Percentiles rank a stretch among this genome's conserved stretches.
phyloP scores from a whole-genome alignment of 306 rosid species.

The Glycine tomentella region DNA sequence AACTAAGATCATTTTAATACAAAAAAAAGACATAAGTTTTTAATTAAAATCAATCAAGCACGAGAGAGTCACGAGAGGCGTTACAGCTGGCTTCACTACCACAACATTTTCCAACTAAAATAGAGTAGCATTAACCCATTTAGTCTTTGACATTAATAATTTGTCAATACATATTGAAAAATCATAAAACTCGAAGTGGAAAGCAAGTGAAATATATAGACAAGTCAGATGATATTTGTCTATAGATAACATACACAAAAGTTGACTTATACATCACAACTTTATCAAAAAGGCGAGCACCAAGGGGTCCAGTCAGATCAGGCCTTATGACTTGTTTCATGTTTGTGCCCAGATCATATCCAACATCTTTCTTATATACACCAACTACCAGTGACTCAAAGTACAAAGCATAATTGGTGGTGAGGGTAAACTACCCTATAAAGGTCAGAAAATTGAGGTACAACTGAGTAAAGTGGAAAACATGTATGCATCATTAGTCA shows the following conservation, averaged over 20 bases:
- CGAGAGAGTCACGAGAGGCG: too few relatives aligned
- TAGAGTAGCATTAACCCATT: too few relatives aligned
- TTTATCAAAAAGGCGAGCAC: constrained; percentile 96
- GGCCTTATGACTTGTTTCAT: constrained; percentile 89
- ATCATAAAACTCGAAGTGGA: constrained; percentile 46
- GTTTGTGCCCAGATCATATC: too few relatives aligned
- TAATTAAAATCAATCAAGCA: too few relatives aligned
- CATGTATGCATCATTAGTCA: constrained; percentile 9
- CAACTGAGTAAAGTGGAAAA: constrained; percentile 22
- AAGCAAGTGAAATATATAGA: constrained; percentile 31
- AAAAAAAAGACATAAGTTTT: too few relatives aligned
- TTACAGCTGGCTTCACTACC: too few relatives aligned
- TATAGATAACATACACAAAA: constrained; percentile 70
- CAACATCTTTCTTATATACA: too few relatives aligned
- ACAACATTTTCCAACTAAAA: too few relatives aligned
- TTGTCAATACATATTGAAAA: constrained; percentile 56
- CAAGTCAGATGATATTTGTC: constrained; percentile 23
- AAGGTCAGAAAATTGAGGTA: constrained; percentile 44
- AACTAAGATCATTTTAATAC: too few relatives aligned
- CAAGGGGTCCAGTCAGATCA: constrained; percentile 91
- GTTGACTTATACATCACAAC: constrained; percentile 93
- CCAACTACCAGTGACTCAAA: too few relatives aligned
- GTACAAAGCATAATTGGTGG: too few relatives aligned
- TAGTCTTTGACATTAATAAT: too few relatives aligned
- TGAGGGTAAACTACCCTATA: constrained; percentile 87